Evolutionary conservation across 495 filamentous ascomycete species (phyloP).

Genomic region (Aspergillus olivimuriae): DNA sequence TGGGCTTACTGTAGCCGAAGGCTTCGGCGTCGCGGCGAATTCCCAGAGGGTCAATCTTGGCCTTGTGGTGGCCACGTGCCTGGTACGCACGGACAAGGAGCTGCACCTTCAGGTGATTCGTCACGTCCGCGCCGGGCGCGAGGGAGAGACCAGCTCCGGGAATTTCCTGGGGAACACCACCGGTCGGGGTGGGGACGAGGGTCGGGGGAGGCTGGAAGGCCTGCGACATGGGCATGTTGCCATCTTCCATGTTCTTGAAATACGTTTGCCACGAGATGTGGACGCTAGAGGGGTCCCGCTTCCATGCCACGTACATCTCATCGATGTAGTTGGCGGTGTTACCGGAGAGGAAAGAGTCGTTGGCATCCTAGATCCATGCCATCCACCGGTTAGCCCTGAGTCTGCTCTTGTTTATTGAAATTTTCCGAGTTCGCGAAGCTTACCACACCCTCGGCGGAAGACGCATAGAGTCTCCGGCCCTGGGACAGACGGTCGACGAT

Average conservation of each 20-base stretch:
- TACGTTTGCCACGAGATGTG: constrained; percentile 99
- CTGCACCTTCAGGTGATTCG: constrained; percentile 97
- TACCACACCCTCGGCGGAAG: constrained; percentile 46
- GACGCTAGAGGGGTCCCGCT: constrained; percentile 84
- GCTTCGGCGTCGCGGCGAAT: constrained; percentile 82
- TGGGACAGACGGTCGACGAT: constrained; percentile 33
- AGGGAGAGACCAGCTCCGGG: constrained; percentile 61
- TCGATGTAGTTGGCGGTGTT: constrained; percentile 98
- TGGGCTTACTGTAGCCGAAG: constrained; percentile 82
- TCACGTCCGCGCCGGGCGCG: constrained; percentile 76
- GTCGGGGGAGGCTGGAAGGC: constrained; percentile 95
- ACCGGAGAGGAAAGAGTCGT: constrained; percentile 90
- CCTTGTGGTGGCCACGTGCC: constrained; percentile 96
- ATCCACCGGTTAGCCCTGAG: background rate
- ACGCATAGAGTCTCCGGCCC: constrained; percentile 47
- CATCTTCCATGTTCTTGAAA: constrained; percentile 98
- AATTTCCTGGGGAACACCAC: constrained; percentile 69
- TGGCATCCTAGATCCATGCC: constrained; percentile 56
- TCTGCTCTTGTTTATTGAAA: constrained; percentile 21
- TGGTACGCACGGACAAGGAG: constrained; percentile 95
- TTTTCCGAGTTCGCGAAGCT: too few relatives aligned
- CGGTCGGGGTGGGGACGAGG: constrained; percentile 71
- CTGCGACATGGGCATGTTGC: constrained; percentile 93
- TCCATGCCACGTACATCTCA: constrained; percentile 99
- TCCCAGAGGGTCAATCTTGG: constrained; percentile 91